A percentile compares a stretch with the other conserved stretches of the same genome.
Evolutionary conservation across 108 stramenopile genomes (phyloP).

Genomic region (Cyclostephanos invisitatus): DNA sequence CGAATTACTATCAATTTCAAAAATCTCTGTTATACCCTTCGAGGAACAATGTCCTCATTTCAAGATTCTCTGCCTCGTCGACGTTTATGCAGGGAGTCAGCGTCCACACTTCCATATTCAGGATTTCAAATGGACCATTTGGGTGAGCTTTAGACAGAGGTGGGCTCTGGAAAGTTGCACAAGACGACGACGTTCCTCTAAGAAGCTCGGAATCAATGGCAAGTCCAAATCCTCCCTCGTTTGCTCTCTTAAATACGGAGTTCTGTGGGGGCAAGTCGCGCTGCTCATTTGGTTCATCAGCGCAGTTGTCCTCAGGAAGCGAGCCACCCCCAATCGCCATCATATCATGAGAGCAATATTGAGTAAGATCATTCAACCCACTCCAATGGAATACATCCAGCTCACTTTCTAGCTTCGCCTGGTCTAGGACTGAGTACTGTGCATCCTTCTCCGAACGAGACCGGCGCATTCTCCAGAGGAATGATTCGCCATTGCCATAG

Average conservation of each 20-base stretch:
- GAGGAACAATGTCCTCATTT: slow-evolving; percentile 75
- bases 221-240: slow-evolving; percentile 75
- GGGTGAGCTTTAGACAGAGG: slow-evolving; percentile 44
- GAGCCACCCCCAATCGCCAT: slow-evolving; percentile 69
- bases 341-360: slow-evolving; percentile 65
- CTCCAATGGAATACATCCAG: slow-evolving; percentile 74
- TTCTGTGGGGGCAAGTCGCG: slow-evolving; percentile 33
- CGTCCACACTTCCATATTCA: slow-evolving; percentile 81
- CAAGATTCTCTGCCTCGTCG: slow-evolving; percentile 62
- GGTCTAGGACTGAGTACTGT: slow-evolving; percentile 63
- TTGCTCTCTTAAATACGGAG: slow-evolving; percentile 2
- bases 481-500: slow-evolving; percentile 69
- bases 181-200: slow-evolving; percentile 71
- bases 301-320: slow-evolving; percentile 24
- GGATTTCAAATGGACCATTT: slow-evolving; percentile 63
- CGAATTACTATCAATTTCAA: not conserved
- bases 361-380: slow-evolving; percentile 55
- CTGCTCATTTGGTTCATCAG: slow-evolving; percentile 25
- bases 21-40: slow-evolving; percentile 19
- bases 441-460: slow-evolving; percentile 54
- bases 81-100: slow-evolving; percentile 69
- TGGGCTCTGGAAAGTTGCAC: slow-evolving; percentile 69
- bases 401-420: slow-evolving; percentile 73
- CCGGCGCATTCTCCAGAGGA: slow-evolving; percentile 75
- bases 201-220: slow-evolving; percentile 67